Base-by-base conservation (phyloP, 768 basidiomycete species). In the Suillus subluteus region DNA sequence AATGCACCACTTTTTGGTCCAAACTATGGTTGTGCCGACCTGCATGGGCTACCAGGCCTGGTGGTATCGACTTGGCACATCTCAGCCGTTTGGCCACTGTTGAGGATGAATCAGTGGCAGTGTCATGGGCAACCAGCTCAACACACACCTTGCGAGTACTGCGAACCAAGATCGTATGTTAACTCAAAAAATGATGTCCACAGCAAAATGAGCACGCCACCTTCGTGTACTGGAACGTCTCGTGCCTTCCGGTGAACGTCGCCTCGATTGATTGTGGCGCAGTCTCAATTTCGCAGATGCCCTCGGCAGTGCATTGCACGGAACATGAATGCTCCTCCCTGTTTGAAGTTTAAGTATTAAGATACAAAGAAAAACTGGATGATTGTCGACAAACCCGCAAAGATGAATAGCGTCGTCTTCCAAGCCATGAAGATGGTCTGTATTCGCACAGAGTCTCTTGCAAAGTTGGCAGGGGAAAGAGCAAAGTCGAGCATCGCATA, bases 211-310 rank as follows among this genome's bases (percentile, higher is more conserved):
- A 37, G 43, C 23, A 37, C 64, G 71, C 35, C 62, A 86, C 88
- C 80, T 89, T 89, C 0, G 89, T 90, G 62, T 87, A 90, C 70
- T 86, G 83, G 69, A 88, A 90, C 1, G 83, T 87, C 66, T 88
- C 86, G 59, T 88, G 84, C 65, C 74, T 78, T 0, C 88, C 89
- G 0, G 82, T 83, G 68, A 89, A 90, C 0, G 86, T 88, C 6
- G 87, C 86, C 69, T 88, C 84, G 41, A 90, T 82, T 0, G 87
- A 84, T 62, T 85, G 83, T 0, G 88, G 88, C 0, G 82, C 78
- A 0, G 83, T 87, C 62, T 88, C 83, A 16, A 89, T 88, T 56
- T 87, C 80, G 64, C 88, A 90, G 23, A 83, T 84, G 4, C 89
- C 88, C 1, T 72, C 69, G 0, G 81, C 76, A 21, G 75, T 68